Evolutionary conservation across 2,329 filamentous ascomycete species (phyloP).

Genomic region (Claviceps cyperi): DNA sequence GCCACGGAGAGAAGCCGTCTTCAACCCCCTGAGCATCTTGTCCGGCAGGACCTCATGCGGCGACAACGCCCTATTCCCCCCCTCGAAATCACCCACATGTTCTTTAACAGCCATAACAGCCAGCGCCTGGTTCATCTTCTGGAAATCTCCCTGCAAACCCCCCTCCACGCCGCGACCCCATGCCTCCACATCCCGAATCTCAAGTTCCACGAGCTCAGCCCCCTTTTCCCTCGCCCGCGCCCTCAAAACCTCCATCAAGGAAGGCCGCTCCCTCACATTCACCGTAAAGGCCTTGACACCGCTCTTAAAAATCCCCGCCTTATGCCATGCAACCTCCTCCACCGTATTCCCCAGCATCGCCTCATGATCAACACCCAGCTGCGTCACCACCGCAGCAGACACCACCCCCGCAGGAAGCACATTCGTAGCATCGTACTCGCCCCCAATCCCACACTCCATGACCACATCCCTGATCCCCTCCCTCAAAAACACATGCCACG

Average conservation of each 20-base stretch:
- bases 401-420: conserved; percentile 51
- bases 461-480: conserved; percentile 68
- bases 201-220: conserved; percentile 27
- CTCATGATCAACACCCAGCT: conserved; percentile 74
- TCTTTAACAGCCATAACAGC: conserved; percentile 40
- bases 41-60: conserved; percentile 8
- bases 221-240: conserved; percentile 44
- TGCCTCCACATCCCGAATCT: conserved; percentile 20
- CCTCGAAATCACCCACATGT: conserved; percentile 31
- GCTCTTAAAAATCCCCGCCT: conserved; percentile 70
- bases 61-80: background rate
- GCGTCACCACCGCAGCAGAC: conserved; percentile 59
- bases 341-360: conserved; percentile 66
- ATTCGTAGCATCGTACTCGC: conserved; percentile 87
- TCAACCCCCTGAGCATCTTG: conserved; percentile 49
- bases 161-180: conserved; percentile 26
- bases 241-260: conserved; percentile 38
- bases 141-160: conserved; percentile 34
- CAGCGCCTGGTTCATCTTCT: conserved; percentile 44
- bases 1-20: conserved; percentile 54
- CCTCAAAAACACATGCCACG: conserved; percentile 65
- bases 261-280: conserved; percentile 15
- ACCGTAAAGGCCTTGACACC: conserved; percentile 29
- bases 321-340: conserved; percentile 79
- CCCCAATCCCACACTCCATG: conserved; percentile 87